Evolutionary conservation across 129 eudicot genomes (phyloP).

Genomic region (Artemisia tridentata): DNA sequence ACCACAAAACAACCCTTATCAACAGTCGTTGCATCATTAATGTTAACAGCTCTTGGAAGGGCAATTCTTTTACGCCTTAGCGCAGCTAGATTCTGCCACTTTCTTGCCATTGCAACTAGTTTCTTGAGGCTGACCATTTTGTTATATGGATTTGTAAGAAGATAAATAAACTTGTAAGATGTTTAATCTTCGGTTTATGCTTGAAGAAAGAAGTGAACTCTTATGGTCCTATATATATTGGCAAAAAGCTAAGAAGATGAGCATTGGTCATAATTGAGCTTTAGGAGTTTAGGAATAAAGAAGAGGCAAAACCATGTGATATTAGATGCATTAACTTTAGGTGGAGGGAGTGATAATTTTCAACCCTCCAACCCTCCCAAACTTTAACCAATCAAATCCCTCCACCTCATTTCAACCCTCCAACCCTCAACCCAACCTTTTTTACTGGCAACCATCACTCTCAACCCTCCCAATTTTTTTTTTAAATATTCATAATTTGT

Average conservation of each 20-base stretch:
- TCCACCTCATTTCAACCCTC: too few species aligned
- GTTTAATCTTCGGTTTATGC: constrained; percentile 4
- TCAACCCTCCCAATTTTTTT: too few species aligned
- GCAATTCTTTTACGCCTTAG: constrained; percentile 14
- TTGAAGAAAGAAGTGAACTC: not conserved
- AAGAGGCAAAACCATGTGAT: constrained; percentile 20
- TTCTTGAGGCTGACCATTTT: constrained; percentile 48
- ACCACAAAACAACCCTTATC: constrained; percentile 37
- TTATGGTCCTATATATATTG: constrained; percentile 6
- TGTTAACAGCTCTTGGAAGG: not conserved
- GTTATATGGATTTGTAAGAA: constrained; percentile 3
- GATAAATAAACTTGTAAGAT: not conserved
- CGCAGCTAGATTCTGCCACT: constrained; percentile 38
- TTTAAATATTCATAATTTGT: too few species aligned
- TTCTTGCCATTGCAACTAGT: constrained; percentile 46
- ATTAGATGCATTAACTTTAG: constrained; percentile 7
- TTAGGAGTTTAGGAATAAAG: constrained; percentile 12
- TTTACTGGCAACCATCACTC: too few species aligned
- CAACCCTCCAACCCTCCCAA: too few species aligned
- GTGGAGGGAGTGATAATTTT: too few species aligned
- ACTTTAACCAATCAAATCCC: too few species aligned
- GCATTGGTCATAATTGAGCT: constrained; percentile 7
- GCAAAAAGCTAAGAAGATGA: constrained; percentile 1
- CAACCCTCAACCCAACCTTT: too few species aligned
- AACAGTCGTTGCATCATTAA: not conserved